Conservation (phyloP, 1,284 basidiomycete genomes). For the Microbotryum violaceum region DNA sequence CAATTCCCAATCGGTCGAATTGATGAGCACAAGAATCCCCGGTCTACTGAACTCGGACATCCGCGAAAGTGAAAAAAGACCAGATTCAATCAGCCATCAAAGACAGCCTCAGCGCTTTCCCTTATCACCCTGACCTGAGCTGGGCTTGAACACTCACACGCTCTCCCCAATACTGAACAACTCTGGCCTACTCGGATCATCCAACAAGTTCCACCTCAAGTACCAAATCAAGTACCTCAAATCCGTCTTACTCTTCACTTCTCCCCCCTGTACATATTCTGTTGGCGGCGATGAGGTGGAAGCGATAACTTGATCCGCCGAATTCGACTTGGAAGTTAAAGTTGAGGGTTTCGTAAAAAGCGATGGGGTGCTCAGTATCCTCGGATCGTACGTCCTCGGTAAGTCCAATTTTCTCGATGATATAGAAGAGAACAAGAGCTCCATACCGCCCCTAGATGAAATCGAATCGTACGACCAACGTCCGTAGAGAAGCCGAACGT, state of each 20-base stretch:
- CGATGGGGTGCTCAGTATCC: too few relatives aligned
- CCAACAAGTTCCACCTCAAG: constrained; percentile 68
- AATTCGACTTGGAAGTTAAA: too few relatives aligned
- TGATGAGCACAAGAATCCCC: constrained; percentile 89
- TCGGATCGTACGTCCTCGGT: too few relatives aligned
- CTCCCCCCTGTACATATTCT: constrained; percentile 13
- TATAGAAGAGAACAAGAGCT: constrained; percentile 57
- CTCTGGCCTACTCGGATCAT: constrained; percentile 66
- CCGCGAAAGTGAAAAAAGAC: not conserved
- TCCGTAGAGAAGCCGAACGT: not conserved
- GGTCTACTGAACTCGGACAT: constrained; percentile 59
- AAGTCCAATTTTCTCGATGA: too few relatives aligned
- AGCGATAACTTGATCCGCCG: constrained; percentile 5
- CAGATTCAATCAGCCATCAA: not conserved
- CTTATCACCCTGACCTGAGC: too few relatives aligned
- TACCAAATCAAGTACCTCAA: constrained; percentile 70
- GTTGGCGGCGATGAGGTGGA: constrained; percentile 27
- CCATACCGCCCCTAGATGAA: constrained; percentile 59
- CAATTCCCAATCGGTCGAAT: constrained; percentile 96
- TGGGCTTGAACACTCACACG: constrained; percentile 72
- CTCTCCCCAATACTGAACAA: constrained; percentile 81
- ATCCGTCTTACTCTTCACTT: constrained; percentile 51
- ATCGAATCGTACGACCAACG: too few relatives aligned
- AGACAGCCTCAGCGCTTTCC: not conserved
- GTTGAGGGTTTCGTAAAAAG: constrained; percentile 44